Evolutionary conservation across 768 basidiomycete genomes (phyloP), one percentile per base, ranked within the genome.

Genomic region (Lactarius psammicola): DNA sequence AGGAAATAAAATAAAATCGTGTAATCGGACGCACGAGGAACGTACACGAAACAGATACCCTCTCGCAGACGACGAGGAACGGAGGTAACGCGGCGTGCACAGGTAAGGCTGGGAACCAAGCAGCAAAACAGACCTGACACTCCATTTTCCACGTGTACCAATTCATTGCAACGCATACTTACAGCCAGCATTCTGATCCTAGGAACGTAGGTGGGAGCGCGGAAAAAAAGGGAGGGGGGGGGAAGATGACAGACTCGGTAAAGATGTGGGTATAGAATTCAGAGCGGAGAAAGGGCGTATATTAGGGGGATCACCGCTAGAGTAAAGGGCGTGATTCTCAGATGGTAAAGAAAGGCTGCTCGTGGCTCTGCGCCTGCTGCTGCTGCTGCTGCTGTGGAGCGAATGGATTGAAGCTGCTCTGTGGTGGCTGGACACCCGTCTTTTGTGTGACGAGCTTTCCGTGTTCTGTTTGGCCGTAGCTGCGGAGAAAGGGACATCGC

Each of bases 331-430:
- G 58, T 2, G 18, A 17, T n/a, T 31, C 42, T 63, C 30, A 76
- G 66, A 77, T 73, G 8, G 72, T 73, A 67, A 77, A 77, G 70
- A 77, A 77, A 1, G 76, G 76, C 65, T 75, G 75, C 20, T 77
- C 75, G 56, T 53, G 69, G 62, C 57, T 69, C 65, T 83, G 81
- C 65, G 78, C 76, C 71, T 82, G 81, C 64, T 85, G 76, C 58
- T 79, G 82, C 64, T n/a, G n/a, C n/a, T 87, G 85, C 62, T 82
- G 80, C 68, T 83, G 84, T 61, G 81, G 78, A 56, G 86, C 81
- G 74, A 92, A 92, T 1, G 90, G 89, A 72, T 89, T 92, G 74
- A 84, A 81, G 15, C 73, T 74, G 30, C 59, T 70, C 68, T 69
- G 73, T 57, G 67, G 74, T 56, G n/a, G n/a, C n/a, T 51, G 73